phyloP scores from a whole-genome alignment of 2,329 filamentous ascomycete genomes.

The Fonsecaea multimorphosa region DNA sequence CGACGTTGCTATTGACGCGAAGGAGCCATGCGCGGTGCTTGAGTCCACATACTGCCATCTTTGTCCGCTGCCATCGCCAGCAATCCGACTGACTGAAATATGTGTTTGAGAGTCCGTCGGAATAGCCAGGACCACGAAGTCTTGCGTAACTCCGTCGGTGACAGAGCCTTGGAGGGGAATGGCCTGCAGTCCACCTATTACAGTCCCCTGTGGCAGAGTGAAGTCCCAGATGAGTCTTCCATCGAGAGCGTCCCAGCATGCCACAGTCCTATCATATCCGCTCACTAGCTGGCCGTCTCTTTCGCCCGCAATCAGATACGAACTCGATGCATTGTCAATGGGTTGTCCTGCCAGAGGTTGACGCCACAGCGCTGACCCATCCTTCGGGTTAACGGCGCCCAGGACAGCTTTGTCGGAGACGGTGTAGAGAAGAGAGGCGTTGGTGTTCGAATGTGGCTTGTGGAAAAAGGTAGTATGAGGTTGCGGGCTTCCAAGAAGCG shows the following conservation, averaged over 20 bases:
- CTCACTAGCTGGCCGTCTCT: conserved; percentile 78
- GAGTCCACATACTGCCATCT: conserved; percentile 79
- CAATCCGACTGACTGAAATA: conserved; percentile 63
- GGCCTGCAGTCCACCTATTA: conserved; percentile 41
- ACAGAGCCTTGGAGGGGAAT: conserved; percentile 50
- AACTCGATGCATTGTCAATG: conserved; percentile 47
- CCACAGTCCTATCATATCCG: conserved; percentile 71
- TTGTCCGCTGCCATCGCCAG: conserved; percentile 72
- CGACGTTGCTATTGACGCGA: conserved; percentile 76
- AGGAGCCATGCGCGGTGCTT: conserved; percentile 67
- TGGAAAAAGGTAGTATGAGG: conserved; percentile 92
- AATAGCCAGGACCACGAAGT: conserved; percentile 70
- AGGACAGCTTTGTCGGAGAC: conserved; percentile 82
- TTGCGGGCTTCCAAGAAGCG: conserved; percentile 82
- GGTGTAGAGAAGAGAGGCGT: conserved; percentile 88
- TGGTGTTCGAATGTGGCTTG: conserved; percentile 78
- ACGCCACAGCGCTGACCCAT: conserved; percentile 84
- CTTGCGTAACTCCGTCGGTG: conserved; percentile 62
- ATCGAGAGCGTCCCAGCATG: conserved; percentile 81
- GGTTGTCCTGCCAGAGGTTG: conserved; percentile 67
- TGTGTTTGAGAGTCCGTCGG: conserved; percentile 66
- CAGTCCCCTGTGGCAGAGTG: conserved; percentile 58
- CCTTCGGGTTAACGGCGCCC: conserved; percentile 87
- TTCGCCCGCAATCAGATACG: conserved; percentile 55
- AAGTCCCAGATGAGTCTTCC: conserved; percentile 80